Evolutionary conservation across 345 rosid genomes (phyloP).

Genomic region (Eucalyptus caleyi): DNA sequence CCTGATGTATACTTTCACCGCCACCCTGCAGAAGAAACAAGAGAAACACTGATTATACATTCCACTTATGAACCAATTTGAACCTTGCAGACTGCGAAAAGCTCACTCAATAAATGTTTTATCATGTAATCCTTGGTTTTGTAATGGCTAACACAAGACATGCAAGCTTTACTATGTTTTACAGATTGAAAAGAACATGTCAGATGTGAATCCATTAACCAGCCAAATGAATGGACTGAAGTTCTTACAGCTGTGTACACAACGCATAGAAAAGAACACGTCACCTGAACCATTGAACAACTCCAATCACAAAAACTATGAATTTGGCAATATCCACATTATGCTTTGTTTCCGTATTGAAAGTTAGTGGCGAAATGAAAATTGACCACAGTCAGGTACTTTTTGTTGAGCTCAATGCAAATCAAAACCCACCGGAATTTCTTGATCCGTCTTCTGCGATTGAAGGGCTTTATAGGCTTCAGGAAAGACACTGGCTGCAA

Average conservation of each 20-base stretch:
- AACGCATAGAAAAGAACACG: background rate
- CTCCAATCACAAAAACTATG: background rate
- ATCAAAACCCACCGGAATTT: constrained; percentile 51
- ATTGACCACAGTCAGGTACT: background rate
- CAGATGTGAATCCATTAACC: background rate
- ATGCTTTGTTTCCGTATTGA: background rate
- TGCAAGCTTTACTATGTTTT: background rate
- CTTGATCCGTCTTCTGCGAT: constrained; percentile 39
- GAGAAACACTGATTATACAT: background rate
- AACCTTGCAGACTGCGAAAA: background rate
- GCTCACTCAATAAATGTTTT: background rate
- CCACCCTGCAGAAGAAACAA: constrained; percentile 53
- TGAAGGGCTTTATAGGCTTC: constrained; percentile 49
- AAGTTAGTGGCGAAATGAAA: background rate
- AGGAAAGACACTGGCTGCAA: constrained; percentile 33
- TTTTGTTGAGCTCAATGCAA: background rate
- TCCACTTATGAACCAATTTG: background rate
- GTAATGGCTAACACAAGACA: background rate
- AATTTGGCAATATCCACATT: background rate
- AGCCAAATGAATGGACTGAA: background rate
- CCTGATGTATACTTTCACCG: constrained; percentile 79
- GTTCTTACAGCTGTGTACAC: background rate
- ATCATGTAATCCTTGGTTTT: background rate
- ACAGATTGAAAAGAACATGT: background rate
- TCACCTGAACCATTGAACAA: background rate